Base-by-base conservation (phyloP, 2,329 filamentous ascomycete genomes). In the Akanthomyces uredinophilus region DNA sequence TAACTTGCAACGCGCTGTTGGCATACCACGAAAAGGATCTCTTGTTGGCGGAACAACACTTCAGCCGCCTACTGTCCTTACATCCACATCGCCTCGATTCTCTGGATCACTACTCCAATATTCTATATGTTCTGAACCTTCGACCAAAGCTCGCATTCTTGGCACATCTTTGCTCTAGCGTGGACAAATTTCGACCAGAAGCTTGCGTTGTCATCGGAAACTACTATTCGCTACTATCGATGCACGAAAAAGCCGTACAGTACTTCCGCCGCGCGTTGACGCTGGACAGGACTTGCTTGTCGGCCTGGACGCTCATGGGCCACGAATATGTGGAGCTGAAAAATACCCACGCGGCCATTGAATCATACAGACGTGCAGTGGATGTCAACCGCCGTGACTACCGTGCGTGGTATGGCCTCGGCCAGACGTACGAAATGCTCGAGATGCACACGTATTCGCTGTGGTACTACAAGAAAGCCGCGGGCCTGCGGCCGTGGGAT, bases 251-350 rank as follows among this genome's bases (percentile, higher is more conserved):
- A 72, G 94, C 95, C 0, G 93, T 99, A 59, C 92, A 97, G 77
- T 98, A 98, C 75, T 99, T 99, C 79, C 89, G 95, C 4, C 88
- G 95, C 24, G 95, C 95, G 0, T 78, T 99, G 22, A 96, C 92
- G 0, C 81, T 99, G 0, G 95, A 99, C 72, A 87, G 94, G 11
- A 89, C 87, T 29, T 99, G 95, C 72, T 83, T 97, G 18, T 96
- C 92, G 0, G 95, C 95, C 1, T 99, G 95, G 95, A 99, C 95
- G 0, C 81, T 99, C 1, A 98, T 99, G 94, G 95, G 95, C 1
- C 95, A 99, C 74, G 95, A 99, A 74, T 99, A 97, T 69, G 92
- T 98, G 60, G 95, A 99, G 75, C 87, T 99, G 76, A 99, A 98
- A 72, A 99, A 99, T 72, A 98, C 94, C 0, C 95, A 99, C 70